Conservation (phyloP, 257 asterid species). For the Knoxia roxburghii region DNA sequence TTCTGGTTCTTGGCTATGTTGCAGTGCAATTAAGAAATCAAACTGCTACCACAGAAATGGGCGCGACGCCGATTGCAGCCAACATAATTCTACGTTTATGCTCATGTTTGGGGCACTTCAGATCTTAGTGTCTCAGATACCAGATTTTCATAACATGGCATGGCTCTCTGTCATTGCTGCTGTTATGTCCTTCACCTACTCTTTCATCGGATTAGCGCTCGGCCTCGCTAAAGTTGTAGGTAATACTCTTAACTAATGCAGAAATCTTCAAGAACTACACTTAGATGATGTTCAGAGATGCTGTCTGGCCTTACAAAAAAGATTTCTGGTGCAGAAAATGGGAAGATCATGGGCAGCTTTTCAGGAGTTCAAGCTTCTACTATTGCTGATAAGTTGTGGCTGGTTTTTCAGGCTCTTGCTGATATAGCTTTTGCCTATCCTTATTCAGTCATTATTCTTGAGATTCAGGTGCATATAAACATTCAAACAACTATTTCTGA, state of each 20-base stretch:
- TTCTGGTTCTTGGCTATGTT: conserved; percentile 2
- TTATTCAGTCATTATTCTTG: conserved; percentile 58
- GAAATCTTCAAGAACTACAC: not conserved
- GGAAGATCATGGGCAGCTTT: conserved; percentile 48
- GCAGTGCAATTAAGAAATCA: conserved; percentile 64
- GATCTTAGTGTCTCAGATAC: conserved; percentile 59
- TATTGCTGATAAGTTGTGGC: conserved; percentile 37
- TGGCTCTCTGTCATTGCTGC: conserved; percentile 68
- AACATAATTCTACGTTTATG: conserved; percentile 35
- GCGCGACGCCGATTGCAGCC: conserved; percentile 37
- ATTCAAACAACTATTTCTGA: too few relatives aligned
- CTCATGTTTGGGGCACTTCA: conserved; percentile 53
- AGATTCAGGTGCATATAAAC: conserved; percentile 75
- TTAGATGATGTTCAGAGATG: not conserved
- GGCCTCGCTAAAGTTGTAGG: conserved; percentile 69
- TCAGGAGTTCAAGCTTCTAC: conserved; percentile 10
- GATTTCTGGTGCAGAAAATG: conserved; percentile 38
- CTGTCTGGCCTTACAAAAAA: not conserved
- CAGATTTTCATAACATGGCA: conserved; percentile 52
- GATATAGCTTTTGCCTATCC: conserved; percentile 83
- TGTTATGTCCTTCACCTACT: conserved; percentile 59
- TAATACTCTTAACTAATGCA: conserved; percentile 10
- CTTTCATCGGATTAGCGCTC: conserved; percentile 57
- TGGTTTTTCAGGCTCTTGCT: conserved; percentile 66
- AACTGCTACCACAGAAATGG: conserved; percentile 64